Evolutionary conservation across 2,329 filamentous ascomycete genomes (phyloP).

Genomic region (Aspergillus pseudoviridinutans): DNA sequence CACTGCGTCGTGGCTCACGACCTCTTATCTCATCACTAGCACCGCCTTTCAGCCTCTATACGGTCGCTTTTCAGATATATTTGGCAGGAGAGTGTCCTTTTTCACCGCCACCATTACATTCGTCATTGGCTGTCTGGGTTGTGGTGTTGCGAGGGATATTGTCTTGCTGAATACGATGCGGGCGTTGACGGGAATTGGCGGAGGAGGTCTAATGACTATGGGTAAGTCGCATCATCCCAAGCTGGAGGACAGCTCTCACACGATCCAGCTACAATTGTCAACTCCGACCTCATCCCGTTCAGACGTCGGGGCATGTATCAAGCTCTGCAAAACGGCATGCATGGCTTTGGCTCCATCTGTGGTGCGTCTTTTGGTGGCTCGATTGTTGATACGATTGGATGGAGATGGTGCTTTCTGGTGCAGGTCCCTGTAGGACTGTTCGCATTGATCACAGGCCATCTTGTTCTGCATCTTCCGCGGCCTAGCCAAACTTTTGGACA

Average conservation of each 20-base stretch:
- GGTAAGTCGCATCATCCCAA: constrained; percentile 27
- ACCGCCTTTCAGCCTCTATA: constrained; percentile 68
- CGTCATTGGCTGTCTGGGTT: constrained; percentile 62
- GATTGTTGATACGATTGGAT: constrained; percentile 43
- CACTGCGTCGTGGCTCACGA: constrained; percentile 50
- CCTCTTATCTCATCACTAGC: constrained; percentile 63
- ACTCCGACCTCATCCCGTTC: constrained; percentile 70
- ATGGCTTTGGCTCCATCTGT: constrained; percentile 61
- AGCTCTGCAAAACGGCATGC: constrained; percentile 57
- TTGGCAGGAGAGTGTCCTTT: constrained; percentile 60
- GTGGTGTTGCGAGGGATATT: constrained; percentile 63
- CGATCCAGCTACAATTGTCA: constrained; percentile 56
- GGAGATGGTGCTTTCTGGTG: constrained; percentile 54
- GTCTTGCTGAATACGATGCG: constrained; percentile 67
- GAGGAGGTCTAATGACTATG: constrained; percentile 66
- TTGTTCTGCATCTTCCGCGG: constrained; percentile 50
- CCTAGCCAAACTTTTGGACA: constrained; percentile 5
- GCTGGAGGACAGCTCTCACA: neutral
- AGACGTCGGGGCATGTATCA: constrained; percentile 70
- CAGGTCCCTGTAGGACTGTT: constrained; percentile 58
- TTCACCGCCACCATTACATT: constrained; percentile 62
- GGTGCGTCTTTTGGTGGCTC: constrained; percentile 44
- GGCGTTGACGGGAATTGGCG: constrained; percentile 68
- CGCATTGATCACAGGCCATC: constrained; percentile 52
- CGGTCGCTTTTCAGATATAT: constrained; percentile 67